A percentile compares a stretch with the other conserved stretches of the same genome.
phyloP scores from a whole-genome alignment of 306 rosid genomes.

The Aeschynomene evenia region DNA sequence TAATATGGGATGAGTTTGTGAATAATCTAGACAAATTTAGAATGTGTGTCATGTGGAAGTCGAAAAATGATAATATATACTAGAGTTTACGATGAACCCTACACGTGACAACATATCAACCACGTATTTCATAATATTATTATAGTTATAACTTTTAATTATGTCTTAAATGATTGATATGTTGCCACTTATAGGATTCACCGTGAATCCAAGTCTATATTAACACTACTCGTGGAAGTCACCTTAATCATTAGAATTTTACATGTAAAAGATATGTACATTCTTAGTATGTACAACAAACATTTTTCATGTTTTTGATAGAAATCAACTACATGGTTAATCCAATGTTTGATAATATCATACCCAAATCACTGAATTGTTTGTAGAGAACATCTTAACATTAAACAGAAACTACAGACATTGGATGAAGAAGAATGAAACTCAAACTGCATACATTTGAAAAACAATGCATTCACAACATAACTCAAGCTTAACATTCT shows the following conservation, averaged over 20 bases:
- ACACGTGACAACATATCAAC: no score
- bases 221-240: no score
- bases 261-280: no score
- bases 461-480: background rate
- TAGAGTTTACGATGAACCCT: no score
- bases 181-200: no score
- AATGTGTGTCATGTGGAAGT: background rate
- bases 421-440: background rate
- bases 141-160: no score
- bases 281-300: no score
- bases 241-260: no score
- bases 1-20: background rate
- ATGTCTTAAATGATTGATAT: no score
- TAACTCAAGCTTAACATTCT: constrained; percentile 2
- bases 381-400: constrained; percentile 14
- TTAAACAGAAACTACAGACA: background rate
- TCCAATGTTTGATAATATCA: background rate
- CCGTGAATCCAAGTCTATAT: no score
- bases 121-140: no score
- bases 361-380: constrained; percentile 2
- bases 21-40: background rate
- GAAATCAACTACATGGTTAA: background rate
- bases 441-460: background rate
- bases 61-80: background rate
- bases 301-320: background rate